Percentiles rank a stretch among this genome's conserved stretches.
These are phyloP conservation scores for bread wheat (Triticum aestivum) DNA, from an alignment of 176 grass and related monocot species.

Conservation along the genomic window DNA sequence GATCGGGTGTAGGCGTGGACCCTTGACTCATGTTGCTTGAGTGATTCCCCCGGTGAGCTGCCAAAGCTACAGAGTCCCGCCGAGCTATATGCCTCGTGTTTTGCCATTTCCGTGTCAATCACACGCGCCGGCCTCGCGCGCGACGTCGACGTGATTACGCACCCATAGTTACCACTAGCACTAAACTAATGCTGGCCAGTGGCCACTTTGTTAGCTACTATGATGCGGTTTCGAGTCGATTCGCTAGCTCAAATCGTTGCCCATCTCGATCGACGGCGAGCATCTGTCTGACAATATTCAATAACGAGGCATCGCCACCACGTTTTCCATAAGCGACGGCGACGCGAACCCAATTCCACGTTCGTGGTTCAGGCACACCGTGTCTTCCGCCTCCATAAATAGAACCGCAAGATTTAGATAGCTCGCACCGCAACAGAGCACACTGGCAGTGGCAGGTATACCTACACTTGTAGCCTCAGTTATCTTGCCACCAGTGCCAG, in stretches of 20 bases:
- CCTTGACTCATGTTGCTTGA: no score
- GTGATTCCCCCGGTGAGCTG: background rate
- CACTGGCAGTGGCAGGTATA: background rate
- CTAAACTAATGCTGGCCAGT: background rate
- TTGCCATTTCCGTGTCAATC: background rate
- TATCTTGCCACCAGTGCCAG: background rate
- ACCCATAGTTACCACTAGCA: background rate
- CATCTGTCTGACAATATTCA: background rate
- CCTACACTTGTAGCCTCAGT: background rate
- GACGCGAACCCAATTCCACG: constrained; percentile 5
- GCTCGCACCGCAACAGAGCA: background rate
- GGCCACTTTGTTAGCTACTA: background rate
- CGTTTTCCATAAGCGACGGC: background rate
- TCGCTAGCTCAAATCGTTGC: background rate
- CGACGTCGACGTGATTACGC: background rate
- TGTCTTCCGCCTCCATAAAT: background rate
- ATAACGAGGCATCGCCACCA: background rate
- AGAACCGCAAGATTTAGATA: background rate
- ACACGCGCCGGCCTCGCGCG: no score
- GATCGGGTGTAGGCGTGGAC: no score
- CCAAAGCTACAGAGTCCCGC: background rate
- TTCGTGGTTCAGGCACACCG: background rate
- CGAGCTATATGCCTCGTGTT: background rate
- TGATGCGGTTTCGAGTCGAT: background rate
- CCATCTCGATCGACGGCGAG: background rate